These are phyloP conservation scores for Scleroderma citrinum DNA, from an alignment of 768 basidiomycete species.

Conservation along the genomic window DNA sequence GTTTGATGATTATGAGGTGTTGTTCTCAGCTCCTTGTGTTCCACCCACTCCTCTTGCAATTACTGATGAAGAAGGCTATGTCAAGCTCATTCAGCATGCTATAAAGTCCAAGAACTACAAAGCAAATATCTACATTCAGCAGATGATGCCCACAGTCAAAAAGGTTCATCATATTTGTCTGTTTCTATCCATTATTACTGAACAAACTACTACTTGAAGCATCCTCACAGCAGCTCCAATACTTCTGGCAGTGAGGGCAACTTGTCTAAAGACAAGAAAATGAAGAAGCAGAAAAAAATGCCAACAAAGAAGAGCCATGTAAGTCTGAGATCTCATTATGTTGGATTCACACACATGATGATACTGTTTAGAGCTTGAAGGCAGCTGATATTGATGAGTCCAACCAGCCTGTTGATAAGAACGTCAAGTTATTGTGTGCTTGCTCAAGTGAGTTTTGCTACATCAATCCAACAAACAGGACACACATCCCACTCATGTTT, in stretches of 20 bases:
- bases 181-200: not conserved
- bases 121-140: not conserved
- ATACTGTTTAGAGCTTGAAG: not conserved
- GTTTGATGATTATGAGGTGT: not conserved
- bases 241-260: not conserved
- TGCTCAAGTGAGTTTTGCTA: not conserved
- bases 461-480: not conserved
- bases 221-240: not conserved
- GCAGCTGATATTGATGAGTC: not conserved
- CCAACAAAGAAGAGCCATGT: not conserved
- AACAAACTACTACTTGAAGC: not conserved
- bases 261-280: not conserved
- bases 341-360: not conserved
- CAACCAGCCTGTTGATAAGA: slow-evolving; percentile 1
- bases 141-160: not conserved
- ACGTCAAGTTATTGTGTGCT: not conserved
- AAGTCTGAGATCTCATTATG: not conserved
- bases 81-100: not conserved
- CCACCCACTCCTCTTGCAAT: not conserved
- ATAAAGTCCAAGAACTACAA: not conserved
- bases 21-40: not conserved
- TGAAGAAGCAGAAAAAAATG: not conserved
- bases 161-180: not conserved
- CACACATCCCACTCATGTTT: not conserved
- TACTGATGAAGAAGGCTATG: not conserved